A percentile compares a stretch with the other conserved stretches of the same genome.
phyloP scores from a whole-genome alignment of 2,329 filamentous ascomycete genomes.

The Ceratocystiopsis minuta region DNA sequence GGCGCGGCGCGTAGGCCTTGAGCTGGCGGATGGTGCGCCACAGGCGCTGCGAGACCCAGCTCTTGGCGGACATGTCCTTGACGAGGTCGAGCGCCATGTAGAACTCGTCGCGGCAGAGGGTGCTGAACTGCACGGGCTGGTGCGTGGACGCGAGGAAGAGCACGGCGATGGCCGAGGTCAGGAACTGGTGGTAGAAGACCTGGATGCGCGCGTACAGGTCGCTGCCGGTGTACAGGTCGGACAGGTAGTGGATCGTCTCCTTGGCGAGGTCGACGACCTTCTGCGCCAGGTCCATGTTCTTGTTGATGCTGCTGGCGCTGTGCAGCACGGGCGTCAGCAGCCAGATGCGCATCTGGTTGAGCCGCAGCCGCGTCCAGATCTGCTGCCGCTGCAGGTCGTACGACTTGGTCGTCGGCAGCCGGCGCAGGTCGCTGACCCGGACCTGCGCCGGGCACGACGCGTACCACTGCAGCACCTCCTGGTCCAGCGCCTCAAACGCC shows the following conservation, averaged over 20 bases:
- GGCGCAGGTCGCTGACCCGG: conserved; percentile 39
- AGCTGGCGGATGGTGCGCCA: conserved; percentile 57
- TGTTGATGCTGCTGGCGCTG: conserved; percentile 64
- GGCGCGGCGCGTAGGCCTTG: conserved; percentile 51
- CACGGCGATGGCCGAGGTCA: conserved; percentile 56
- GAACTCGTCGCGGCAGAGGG: conserved; percentile 54
- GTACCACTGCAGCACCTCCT: conserved; percentile 77
- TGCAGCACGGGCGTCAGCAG: conserved; percentile 80
- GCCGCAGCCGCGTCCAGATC: conserved; percentile 68
- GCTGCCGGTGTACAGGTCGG: conserved; percentile 51
- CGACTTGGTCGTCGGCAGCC: conserved; percentile 33
- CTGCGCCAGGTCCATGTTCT: conserved; percentile 55
- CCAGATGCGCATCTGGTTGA: conserved; percentile 37
- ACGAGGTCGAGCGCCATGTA: conserved; percentile 62
- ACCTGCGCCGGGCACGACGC: conserved; percentile 48
- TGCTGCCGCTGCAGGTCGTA: conserved; percentile 57
- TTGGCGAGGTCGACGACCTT: conserved; percentile 58
- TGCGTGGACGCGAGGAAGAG: conserved; percentile 63
- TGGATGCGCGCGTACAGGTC: conserved; percentile 56
- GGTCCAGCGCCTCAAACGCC: conserved; percentile 66
- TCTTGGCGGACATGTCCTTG: conserved; percentile 52
- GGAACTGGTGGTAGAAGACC: conserved; percentile 65
- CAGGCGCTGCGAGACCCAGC: conserved; percentile 52
- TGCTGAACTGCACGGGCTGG: conserved; percentile 52
- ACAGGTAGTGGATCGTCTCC: conserved; percentile 56